Evolutionary conservation across 2,329 filamentous ascomycete genomes (phyloP).

Genomic region (Penicillium hesseltinei): DNA sequence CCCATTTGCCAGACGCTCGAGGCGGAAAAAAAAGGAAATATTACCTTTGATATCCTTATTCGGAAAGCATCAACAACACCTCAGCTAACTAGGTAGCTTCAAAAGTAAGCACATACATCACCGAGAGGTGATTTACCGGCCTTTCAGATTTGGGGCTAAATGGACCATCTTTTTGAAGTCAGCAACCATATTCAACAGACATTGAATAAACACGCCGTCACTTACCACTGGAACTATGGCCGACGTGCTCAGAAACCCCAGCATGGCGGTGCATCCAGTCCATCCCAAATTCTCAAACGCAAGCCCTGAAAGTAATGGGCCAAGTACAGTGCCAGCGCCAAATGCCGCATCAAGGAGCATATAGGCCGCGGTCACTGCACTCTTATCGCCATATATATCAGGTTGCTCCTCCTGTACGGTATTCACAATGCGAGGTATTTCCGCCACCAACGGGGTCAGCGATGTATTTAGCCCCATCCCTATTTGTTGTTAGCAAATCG

Average conservation of each 20-base stretch:
- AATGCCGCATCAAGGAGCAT: conserved; percentile 12
- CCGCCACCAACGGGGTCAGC: conserved; percentile 2
- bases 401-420: background rate
- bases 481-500: background rate
- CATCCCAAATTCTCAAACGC: background rate
- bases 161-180: background rate
- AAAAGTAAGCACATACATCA: background rate
- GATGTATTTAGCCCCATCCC: conserved; percentile 5
- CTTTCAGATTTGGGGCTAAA: background rate
- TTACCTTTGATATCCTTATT: background rate
- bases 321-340: conserved; percentile 6
- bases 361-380: conserved; percentile 5
- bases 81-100: background rate
- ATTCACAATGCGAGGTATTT: conserved; percentile 7
- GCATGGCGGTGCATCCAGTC: conserved; percentile 1
- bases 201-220: background rate
- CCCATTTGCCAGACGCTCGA: background rate
- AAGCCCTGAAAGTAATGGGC: background rate
- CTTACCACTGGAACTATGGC: conserved; percentile 6
- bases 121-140: too few relatives aligned
- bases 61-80: background rate
- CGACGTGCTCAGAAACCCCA: background rate
- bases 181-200: background rate
- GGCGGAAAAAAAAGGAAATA: too few relatives aligned
- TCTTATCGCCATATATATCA: conserved; percentile 1